Conservation (phyloP, 2,329 filamentous ascomycete genomes). For the Stachybotrys chartarum region DNA sequence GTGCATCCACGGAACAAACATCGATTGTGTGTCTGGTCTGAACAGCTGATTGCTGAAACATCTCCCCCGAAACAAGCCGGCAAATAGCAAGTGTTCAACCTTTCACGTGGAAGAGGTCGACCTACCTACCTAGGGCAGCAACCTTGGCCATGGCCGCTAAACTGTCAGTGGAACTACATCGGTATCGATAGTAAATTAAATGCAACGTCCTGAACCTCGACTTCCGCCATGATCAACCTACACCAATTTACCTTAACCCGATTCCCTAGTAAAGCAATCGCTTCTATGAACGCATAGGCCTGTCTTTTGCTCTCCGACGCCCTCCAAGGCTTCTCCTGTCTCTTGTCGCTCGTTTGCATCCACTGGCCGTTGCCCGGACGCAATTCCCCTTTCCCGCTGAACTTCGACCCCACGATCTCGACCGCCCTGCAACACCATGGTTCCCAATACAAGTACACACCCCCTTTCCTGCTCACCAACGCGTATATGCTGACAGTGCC, state of each 20-base stretch:
- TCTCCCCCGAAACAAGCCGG: too few species aligned
- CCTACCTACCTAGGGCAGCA: background rate
- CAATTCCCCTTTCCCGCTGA: background rate
- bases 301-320: background rate
- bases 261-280: background rate
- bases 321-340: background rate
- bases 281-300: background rate
- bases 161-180: background rate
- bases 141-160: background rate
- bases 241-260: background rate
- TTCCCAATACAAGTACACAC: constrained; percentile 23
- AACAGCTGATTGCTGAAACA: too few species aligned
- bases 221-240: too few species aligned
- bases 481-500: background rate
- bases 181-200: background rate
- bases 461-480: background rate
- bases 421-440: constrained; percentile 12
- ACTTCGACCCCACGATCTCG: background rate
- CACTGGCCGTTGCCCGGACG: background rate
- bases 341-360: background rate
- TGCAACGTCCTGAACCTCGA: background rate
- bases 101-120: background rate
- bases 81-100: background rate
- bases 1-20: too few species aligned
- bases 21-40: too few species aligned